Conservation (phyloP, 2,329 filamentous ascomycete genomes). For the Penicillium sp. region DNA sequence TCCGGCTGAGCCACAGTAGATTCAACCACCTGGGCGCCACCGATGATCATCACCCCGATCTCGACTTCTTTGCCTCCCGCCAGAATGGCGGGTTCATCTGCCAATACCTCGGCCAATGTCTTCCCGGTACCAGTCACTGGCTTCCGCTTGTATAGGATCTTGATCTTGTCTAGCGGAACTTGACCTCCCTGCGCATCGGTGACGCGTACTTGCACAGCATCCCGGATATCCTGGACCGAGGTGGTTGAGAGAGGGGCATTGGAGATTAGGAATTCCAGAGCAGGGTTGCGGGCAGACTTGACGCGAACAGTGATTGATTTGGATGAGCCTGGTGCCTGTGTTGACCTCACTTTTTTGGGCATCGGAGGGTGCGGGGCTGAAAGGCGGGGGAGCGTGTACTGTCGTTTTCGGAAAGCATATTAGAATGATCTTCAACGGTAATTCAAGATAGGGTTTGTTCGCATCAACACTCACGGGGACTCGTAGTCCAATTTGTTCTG, state of each 20-base stretch:
- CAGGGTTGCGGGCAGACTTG: constrained; percentile 69
- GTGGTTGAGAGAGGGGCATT: constrained; percentile 63
- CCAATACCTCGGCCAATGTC: constrained; percentile 70
- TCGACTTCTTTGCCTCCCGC: constrained; percentile 58
- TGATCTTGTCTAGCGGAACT: constrained; percentile 68
- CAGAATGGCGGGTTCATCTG: constrained; percentile 50
- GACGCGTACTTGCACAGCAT: constrained; percentile 63
- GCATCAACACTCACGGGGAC: constrained; percentile 62
- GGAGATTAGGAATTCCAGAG: constrained; percentile 65
- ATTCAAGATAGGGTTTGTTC: neutral
- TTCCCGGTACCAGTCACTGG: constrained; percentile 75
- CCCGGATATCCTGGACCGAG: constrained; percentile 76
- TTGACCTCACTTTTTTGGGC: constrained; percentile 42
- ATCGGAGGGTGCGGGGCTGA: constrained; percentile 45
- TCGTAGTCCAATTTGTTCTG: constrained; percentile 72
- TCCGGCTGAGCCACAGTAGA: constrained; percentile 31
- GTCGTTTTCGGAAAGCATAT: neutral
- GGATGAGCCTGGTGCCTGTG: constrained; percentile 39
- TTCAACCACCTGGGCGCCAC: constrained; percentile 58
- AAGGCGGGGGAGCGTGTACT: constrained; percentile 52
- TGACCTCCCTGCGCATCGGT: constrained; percentile 46
- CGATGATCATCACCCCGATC: constrained; percentile 85
- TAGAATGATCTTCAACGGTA: neutral
- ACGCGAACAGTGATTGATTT: constrained; percentile 39
- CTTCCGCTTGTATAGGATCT: constrained; percentile 83